Conservation (phyloP, 495 filamentous ascomycete species). For the Aspergillus biplanus region DNA sequence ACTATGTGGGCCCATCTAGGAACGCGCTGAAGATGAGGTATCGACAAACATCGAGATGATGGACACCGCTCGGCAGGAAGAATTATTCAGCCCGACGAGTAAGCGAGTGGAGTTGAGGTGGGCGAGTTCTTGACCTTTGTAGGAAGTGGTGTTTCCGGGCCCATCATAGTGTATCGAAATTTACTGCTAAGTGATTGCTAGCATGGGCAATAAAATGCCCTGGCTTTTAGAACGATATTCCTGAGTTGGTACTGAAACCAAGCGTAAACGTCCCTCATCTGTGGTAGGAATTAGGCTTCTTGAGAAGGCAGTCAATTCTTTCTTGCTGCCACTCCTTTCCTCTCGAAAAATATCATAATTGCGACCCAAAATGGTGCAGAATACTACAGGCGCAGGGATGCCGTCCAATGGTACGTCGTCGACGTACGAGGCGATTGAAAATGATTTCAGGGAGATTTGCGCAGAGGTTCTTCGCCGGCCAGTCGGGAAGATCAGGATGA, state of each 20-base stretch:
- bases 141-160: too few relatives aligned
- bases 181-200: too few relatives aligned
- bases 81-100: neutral
- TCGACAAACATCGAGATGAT: neutral
- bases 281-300: neutral
- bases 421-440: slow-evolving; percentile 9
- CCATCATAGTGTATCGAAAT: too few relatives aligned
- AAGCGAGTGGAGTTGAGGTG: neutral
- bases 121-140: too few relatives aligned
- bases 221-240: neutral
- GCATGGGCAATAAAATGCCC: too few relatives aligned
- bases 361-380: slow-evolving; percentile 6
- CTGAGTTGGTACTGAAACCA: neutral
- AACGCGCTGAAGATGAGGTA: neutral
- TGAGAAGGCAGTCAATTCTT: neutral
- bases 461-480: slow-evolving; percentile 20
- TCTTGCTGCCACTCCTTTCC: neutral
- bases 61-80: neutral
- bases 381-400: neutral
- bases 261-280: neutral
- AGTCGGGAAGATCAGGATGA: slow-evolving; percentile 20
- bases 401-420: neutral
- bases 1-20: slow-evolving; percentile 1
- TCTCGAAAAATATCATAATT: slow-evolving; percentile 3
- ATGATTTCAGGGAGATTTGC: slow-evolving; percentile 19